phyloP scores from a whole-genome alignment of 306 rosid species.

The Castanopsis chinensis region DNA sequence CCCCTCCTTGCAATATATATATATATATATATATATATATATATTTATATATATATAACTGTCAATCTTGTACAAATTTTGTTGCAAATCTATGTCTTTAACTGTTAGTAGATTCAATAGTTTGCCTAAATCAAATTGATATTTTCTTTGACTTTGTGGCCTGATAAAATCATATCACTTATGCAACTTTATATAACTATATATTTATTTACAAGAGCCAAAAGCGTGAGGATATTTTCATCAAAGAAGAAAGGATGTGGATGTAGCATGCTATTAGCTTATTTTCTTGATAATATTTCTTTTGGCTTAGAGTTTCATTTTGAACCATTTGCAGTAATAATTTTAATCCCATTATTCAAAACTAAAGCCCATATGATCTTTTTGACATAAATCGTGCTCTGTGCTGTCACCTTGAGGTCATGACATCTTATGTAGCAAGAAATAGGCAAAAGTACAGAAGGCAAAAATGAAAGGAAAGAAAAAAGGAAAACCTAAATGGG shows the following conservation, averaged over 20 bases:
- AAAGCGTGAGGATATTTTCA: too few relatives aligned
- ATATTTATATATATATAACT: not conserved
- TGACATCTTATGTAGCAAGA: not conserved
- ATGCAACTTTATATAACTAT: too few relatives aligned
- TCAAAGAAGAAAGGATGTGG: too few relatives aligned
- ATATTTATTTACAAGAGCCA: too few relatives aligned
- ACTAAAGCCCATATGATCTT: not conserved
- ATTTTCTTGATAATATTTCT: too few relatives aligned
- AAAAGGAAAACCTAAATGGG: not conserved
- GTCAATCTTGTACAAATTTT: not conserved
- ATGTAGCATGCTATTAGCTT: too few relatives aligned
- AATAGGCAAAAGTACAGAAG: not conserved
- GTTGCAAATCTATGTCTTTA: not conserved
- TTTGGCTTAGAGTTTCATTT: too few relatives aligned
- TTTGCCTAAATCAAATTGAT: too few relatives aligned
- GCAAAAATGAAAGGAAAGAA: not conserved
- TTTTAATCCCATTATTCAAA: not conserved
- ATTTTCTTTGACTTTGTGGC: too few relatives aligned
- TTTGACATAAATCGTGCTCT: not conserved
- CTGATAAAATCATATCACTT: too few relatives aligned
- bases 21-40: too few relatives aligned
- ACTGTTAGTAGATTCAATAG: not conserved
- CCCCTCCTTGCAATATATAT: not conserved
- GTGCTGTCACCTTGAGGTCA: not conserved
- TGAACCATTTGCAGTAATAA: not conserved